Evolutionary conservation across 176 grass and related monocot genomes (phyloP), one percentile per base, ranked within the genome.

Genomic region (Carex pumila): DNA sequence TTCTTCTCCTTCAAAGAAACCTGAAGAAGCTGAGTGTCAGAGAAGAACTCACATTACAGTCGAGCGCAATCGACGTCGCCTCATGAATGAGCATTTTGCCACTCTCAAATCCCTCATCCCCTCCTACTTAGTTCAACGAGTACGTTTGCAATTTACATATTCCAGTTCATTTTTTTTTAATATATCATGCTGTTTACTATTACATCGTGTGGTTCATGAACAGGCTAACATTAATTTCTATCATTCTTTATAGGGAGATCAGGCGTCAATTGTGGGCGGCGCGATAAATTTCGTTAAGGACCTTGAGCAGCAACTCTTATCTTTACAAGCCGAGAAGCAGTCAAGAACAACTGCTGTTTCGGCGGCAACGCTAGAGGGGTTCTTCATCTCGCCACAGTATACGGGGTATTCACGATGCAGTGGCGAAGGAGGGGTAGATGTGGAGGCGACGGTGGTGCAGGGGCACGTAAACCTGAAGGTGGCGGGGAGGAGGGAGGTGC

Each of bases 221-320:
- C 7, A 49, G 58, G 7, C 43, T 15, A 18, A 25, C n/a, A 34
- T 64, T 14, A 19, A 53, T 65, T 69, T 75, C 14, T 67, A 30
- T 9, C 9, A 17, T 6, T 74, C 13, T 32, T 18, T 49, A 56
- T 56, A 98, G 96, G 91, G 97, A 25, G 97, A 99, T 87, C 97
- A 99, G 14, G 97, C 97, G 4, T 95, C 97, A 31, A 92, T 99
- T 75, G 89, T 99, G 4, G 91, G 93, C 0, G 97, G 97, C 12
- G 93, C 93, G 32, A 96, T 99, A 90, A 86, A 99, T 84, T 99
- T 93, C 84, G 90, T 99, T 83, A 99, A 99, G 88, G 87, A 88
- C 83, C 91, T 99, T 0, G 97, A 99, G 84, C 97, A 99, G 84
- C 89, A 89, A 73, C 91, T 99, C 47, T 68, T 99, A 66, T 88